phyloP scores from a whole-genome alignment of 805 yeast genomes.

The Kodamaea leandrae region DNA sequence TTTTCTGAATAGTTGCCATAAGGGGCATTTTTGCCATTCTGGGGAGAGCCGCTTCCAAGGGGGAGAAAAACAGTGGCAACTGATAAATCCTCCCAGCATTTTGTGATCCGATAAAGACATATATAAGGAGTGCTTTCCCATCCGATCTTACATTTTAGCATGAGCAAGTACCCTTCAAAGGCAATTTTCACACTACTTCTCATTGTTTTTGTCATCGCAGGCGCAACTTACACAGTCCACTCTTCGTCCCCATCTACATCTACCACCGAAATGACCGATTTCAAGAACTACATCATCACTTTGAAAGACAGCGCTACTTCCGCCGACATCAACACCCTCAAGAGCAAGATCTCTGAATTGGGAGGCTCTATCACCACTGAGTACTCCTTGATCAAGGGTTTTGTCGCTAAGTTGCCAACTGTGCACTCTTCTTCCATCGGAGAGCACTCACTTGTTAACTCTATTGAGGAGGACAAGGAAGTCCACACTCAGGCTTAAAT shows the following conservation, averaged over 20 bases:
- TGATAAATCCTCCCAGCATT: constrained; percentile 5
- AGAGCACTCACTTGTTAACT: constrained; percentile 50
- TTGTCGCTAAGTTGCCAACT: constrained; percentile 57
- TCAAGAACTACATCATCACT: constrained; percentile 42
- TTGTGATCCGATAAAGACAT: constrained; percentile 1
- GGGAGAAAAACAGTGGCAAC: constrained; percentile 9
- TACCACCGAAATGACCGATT: constrained; percentile 23
- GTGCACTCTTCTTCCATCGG: constrained; percentile 47
- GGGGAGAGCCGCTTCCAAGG: constrained; percentile 8
- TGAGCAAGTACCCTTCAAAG: constrained; percentile 8
- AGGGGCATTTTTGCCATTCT: constrained; percentile 1
- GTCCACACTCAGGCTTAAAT: constrained; percentile 54
- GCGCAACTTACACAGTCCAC: constrained; percentile 4
- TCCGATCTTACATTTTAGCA: background rate
- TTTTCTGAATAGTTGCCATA: background rate
- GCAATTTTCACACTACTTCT: constrained; percentile 6
- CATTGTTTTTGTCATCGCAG: constrained; percentile 9
- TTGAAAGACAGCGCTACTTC: constrained; percentile 45
- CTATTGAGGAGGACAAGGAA: constrained; percentile 66
- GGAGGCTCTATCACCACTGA: constrained; percentile 66
- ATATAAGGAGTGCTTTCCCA: constrained; percentile 5
- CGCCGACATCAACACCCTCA: constrained; percentile 40
- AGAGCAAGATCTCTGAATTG: constrained; percentile 45
- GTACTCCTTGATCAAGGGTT: constrained; percentile 65
- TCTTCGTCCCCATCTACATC: constrained; percentile 2